These are phyloP conservation scores for Cryphonectria nitschkei DNA, from an alignment of 2,329 filamentous ascomycete species.

Conservation along the genomic window DNA sequence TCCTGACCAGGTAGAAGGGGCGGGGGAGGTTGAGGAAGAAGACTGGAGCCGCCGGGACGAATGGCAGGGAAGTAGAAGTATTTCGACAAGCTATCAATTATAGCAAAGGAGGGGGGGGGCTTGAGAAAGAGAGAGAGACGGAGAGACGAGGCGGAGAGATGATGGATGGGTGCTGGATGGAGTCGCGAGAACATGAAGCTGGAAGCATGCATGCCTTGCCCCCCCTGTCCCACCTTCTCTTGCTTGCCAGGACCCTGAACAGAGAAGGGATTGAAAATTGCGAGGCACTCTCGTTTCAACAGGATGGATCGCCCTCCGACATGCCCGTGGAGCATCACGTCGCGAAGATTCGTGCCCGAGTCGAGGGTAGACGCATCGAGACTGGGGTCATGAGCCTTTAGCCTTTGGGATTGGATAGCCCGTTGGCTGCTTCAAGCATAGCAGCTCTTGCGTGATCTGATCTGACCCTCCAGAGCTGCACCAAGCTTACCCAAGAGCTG, in stretches of 20 bases:
- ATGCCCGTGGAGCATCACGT: background rate
- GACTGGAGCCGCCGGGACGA: background rate
- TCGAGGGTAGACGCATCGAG: background rate
- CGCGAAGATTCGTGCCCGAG: background rate
- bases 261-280: background rate
- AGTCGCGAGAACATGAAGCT: conserved; percentile 3
- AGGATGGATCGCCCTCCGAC: conserved; percentile 6
- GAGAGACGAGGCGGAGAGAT: conserved; percentile 18
- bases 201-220: background rate
- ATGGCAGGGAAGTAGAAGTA: background rate
- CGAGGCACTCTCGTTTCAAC: conserved; percentile 3
- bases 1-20: background rate
- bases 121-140: conserved; percentile 4
- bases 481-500: background rate
- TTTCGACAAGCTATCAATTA: no score
- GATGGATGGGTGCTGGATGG: conserved; percentile 18
- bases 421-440: conserved; percentile 19
- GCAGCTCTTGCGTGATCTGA: conserved; percentile 26
- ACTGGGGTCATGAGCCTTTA: background rate
- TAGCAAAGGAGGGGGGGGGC: conserved; percentile 5
- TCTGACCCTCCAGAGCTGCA: conserved; percentile 4
- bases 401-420: background rate
- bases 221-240: background rate
- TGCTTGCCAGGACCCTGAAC: conserved; percentile 13
- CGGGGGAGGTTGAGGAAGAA: background rate